Evolutionary conservation across 2,329 filamentous ascomycete genomes (phyloP).

Genomic region (Botrytis paeoniae): DNA sequence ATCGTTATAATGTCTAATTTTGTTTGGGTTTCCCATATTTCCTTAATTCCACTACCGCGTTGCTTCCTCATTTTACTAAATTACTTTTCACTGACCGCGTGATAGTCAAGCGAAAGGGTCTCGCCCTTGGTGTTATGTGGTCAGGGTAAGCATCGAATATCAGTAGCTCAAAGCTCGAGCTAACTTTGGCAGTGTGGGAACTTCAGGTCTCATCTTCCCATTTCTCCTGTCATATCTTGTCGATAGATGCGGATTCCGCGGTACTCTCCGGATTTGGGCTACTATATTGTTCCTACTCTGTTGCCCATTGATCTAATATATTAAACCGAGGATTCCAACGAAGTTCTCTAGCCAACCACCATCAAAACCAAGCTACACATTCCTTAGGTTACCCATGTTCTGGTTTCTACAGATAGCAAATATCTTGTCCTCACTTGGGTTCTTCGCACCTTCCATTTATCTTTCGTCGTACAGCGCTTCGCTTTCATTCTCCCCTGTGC

Average conservation of each 20-base stretch:
- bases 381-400: constrained; percentile 46
- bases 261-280: constrained; percentile 42
- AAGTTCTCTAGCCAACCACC: constrained; percentile 18
- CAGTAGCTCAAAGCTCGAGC: background rate
- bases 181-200: constrained; percentile 19
- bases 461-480: constrained; percentile 49
- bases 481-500: constrained; percentile 41
- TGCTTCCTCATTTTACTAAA: background rate
- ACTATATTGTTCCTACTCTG: constrained; percentile 41
- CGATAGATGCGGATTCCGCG: constrained; percentile 41
- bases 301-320: constrained; percentile 51
- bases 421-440: constrained; percentile 51
- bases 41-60: background rate
- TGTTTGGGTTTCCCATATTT: background rate
- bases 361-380: constrained; percentile 31
- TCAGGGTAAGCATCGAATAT: constrained; percentile 26
- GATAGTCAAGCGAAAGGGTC: constrained; percentile 42
- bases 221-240: constrained; percentile 43
- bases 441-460: constrained; percentile 54
- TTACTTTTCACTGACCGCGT: background rate
- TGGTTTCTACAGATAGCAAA: constrained; percentile 51
- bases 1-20: background rate
- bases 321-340: constrained; percentile 53
- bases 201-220: constrained; percentile 35
- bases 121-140: constrained; percentile 51